Percentiles rank a stretch among this genome's conserved stretches.
Evolutionary conservation across 208 protist species (phyloP).

Genomic region (Leptomonas pyrrhocoris): DNA sequence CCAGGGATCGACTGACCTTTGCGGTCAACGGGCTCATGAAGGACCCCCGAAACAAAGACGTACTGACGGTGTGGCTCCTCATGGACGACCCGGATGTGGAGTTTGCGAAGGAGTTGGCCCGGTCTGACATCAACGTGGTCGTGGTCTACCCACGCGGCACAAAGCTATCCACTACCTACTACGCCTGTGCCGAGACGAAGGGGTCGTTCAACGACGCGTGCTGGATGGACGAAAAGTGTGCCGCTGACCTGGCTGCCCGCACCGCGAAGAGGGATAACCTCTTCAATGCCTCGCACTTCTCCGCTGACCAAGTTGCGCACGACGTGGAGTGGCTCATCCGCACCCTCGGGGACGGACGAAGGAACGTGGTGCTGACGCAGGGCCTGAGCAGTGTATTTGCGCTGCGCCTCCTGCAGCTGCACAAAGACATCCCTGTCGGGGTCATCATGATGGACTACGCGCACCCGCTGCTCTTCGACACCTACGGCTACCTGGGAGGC

Average conservation of each 20-base stretch:
- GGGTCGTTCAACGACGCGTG: constrained; percentile 24
- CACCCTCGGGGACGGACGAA: constrained; percentile 33
- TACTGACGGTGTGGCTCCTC: constrained; percentile 56
- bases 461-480: constrained; percentile 35
- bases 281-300: constrained; percentile 38
- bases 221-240: constrained; percentile 43
- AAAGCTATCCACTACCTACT: constrained; percentile 26
- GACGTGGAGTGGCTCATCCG: constrained; percentile 48
- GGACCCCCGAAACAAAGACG: constrained; percentile 3
- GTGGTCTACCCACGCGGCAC: constrained; percentile 55
- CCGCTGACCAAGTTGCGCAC: constrained; percentile 38
- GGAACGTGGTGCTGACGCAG: constrained; percentile 55
- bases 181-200: constrained; percentile 20
- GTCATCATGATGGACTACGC: constrained; percentile 47
- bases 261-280: not conserved
- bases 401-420: constrained; percentile 33
- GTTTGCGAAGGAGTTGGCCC: constrained; percentile 29
- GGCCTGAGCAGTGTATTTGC: constrained; percentile 50
- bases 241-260: constrained; percentile 25
- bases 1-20: constrained; percentile 31
- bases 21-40: constrained; percentile 31
- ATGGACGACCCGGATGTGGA: constrained; percentile 35
- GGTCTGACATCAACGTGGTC: constrained; percentile 45
- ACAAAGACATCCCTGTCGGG: constrained; percentile 23
- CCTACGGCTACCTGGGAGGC: constrained; percentile 39